Percentiles rank a stretch among this genome's conserved stretches.
phyloP scores from a whole-genome alignment of 1,284 basidiomycete species.

The Phaffia rhodozyma region DNA sequence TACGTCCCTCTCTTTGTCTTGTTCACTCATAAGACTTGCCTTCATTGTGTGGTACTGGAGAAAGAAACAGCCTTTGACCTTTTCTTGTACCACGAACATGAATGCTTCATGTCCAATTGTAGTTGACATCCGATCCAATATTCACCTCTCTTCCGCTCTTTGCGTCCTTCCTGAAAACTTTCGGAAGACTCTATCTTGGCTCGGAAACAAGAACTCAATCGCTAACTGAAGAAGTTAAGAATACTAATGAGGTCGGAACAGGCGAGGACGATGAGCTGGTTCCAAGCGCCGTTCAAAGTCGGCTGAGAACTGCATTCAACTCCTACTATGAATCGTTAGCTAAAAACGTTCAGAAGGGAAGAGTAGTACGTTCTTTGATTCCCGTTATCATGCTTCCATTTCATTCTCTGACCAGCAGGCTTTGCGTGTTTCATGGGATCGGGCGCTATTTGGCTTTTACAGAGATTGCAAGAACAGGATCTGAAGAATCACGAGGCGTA shows the following conservation, averaged over 20 bases:
- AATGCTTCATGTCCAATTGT: constrained; percentile 14
- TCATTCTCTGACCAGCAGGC: background rate
- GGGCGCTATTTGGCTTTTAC: background rate
- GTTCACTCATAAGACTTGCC: constrained; percentile 7
- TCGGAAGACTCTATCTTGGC: constrained; percentile 67
- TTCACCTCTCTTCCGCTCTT: constrained; percentile 74
- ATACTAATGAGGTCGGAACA: constrained; percentile 13
- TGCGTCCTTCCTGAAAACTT: constrained; percentile 71
- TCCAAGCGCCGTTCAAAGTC: constrained; percentile 67
- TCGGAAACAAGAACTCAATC: constrained; percentile 38
- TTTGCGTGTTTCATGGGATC: background rate
- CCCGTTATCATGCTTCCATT: background rate
- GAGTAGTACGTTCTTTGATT: constrained; percentile 50
- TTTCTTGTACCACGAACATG: no score
- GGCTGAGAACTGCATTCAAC: constrained; percentile 85
- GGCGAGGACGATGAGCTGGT: constrained; percentile 59
- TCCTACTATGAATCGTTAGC: constrained; percentile 84
- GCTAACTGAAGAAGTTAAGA: background rate
- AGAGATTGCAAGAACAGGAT: constrained; percentile 94
- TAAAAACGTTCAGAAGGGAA: constrained; percentile 82
- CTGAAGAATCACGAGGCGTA: constrained; percentile 95
- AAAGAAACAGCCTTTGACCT: no score
- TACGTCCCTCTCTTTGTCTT: constrained; percentile 36
- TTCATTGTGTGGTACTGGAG: no score
- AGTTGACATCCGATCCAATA: constrained; percentile 77